Evolutionary conservation across 352 stramenopile genomes (phyloP).

Genomic region (Phytophthora cactorum): DNA sequence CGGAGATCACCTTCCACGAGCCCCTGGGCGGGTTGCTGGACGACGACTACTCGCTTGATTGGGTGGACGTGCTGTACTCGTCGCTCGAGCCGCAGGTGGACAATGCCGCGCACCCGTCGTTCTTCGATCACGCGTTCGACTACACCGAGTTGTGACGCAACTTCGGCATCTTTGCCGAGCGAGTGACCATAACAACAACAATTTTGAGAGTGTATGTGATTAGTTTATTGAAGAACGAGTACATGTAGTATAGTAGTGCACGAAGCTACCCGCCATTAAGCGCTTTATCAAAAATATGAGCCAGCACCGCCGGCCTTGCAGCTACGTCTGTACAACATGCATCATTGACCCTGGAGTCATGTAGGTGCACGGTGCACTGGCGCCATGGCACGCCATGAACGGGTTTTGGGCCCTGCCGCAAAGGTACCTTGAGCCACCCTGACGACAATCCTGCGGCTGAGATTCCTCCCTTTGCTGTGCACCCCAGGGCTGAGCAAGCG

Average conservation of each 20-base stretch:
- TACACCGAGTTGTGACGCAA: slow-evolving; percentile 32
- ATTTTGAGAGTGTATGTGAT: slow-evolving; percentile 24
- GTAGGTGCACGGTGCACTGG: too few relatives aligned
- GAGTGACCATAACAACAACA: slow-evolving; percentile 4
- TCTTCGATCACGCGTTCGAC: slow-evolving; percentile 40
- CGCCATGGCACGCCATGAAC: not conserved
- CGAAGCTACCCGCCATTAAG: too few relatives aligned
- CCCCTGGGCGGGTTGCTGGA: slow-evolving; percentile 2
- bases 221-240: slow-evolving; percentile 31
- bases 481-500: not conserved
- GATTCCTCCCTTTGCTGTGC: slow-evolving; percentile 1
- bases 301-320: too few relatives aligned
- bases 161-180: not conserved
- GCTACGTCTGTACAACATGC: too few relatives aligned
- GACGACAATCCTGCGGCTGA: slow-evolving; percentile 11
- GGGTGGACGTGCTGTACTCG: slow-evolving; percentile 61
- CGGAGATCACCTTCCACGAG: slow-evolving; percentile 23
- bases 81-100: slow-evolving; percentile 43
- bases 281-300: too few relatives aligned
- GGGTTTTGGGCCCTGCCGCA: not conserved
- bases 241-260: too few relatives aligned
- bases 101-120: slow-evolving; percentile 26
- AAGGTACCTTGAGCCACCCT: slow-evolving; percentile 18
- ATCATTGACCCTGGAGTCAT: too few relatives aligned
- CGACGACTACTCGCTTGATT: slow-evolving; percentile 48